Conservation (phyloP, 805 yeast species). For the Aciculoconidium aculeatum region DNA sequence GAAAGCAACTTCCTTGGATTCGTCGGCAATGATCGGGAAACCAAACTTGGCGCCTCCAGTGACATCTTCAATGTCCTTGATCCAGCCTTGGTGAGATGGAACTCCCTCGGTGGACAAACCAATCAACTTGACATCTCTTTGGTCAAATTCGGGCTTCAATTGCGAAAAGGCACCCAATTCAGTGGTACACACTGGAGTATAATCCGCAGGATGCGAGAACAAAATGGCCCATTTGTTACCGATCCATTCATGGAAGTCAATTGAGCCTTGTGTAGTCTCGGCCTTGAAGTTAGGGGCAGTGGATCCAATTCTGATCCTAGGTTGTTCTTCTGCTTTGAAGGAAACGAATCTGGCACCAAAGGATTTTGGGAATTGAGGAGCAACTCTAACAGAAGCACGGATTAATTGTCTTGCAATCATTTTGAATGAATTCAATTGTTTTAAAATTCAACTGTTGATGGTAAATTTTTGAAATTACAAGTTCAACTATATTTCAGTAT, state of each 20-base stretch:
- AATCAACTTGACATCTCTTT: slow-evolving; percentile 59
- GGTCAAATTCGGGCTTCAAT: slow-evolving; percentile 61
- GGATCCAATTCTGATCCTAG: slow-evolving; percentile 50
- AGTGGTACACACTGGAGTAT: slow-evolving; percentile 76
- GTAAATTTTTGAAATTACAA: too few relatives aligned
- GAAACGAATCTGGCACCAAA: slow-evolving; percentile 17
- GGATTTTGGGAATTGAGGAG: slow-evolving; percentile 7
- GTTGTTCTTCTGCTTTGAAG: slow-evolving; percentile 34
- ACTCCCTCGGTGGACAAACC: slow-evolving; percentile 64
- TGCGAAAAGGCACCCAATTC: slow-evolving; percentile 73
- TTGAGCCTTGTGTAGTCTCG: slow-evolving; percentile 57
- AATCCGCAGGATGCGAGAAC: slow-evolving; percentile 74
- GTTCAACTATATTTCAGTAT: too few relatives aligned
- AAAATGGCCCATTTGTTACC: slow-evolving; percentile 61
- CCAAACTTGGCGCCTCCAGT: slow-evolving; percentile 45
- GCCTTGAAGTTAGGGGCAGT: slow-evolving; percentile 64
- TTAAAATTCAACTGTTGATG: too few relatives aligned
- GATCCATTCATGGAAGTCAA: slow-evolving; percentile 57
- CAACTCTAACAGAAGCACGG: slow-evolving; percentile 9
- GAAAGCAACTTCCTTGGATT: slow-evolving; percentile 52
- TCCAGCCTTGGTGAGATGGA: slow-evolving; percentile 61
- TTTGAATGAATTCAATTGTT: too few relatives aligned
- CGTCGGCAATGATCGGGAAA: slow-evolving; percentile 69
- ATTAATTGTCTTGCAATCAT: slow-evolving; percentile 19
- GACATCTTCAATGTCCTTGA: slow-evolving; percentile 64